phyloP scores from a whole-genome alignment of 129 eudicot genomes.

The Chrysanthemum seticuspe region DNA sequence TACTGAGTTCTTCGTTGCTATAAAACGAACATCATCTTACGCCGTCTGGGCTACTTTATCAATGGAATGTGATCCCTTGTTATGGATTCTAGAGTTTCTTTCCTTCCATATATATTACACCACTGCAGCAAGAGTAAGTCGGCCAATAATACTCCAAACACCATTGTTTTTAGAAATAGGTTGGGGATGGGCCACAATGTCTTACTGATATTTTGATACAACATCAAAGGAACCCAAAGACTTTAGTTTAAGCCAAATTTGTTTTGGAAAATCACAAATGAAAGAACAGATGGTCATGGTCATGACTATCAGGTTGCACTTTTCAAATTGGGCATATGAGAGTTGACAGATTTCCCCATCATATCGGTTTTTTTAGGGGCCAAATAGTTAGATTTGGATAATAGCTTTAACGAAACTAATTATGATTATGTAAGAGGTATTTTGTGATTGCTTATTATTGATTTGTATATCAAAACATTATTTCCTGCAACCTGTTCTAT shows the following conservation, averaged over 20 bases:
- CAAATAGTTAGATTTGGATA: no score
- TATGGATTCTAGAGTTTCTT: background rate
- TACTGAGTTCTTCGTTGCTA: background rate
- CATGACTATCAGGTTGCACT: background rate
- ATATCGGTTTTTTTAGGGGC: no score
- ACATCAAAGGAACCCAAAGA: constrained; percentile 4
- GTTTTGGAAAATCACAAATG: background rate
- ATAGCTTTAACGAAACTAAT: no score
- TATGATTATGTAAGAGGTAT: no score
- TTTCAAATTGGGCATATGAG: background rate
- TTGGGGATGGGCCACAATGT: background rate
- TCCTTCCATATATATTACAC: constrained; percentile 7
- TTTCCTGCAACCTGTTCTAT: background rate
- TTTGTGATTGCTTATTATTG: no score
- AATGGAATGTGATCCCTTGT: background rate
- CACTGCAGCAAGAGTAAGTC: background rate
- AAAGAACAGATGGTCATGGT: background rate
- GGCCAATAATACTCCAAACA: constrained; percentile 6
- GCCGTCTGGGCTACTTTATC: background rate
- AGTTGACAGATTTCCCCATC: no score
- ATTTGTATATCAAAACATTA: no score
- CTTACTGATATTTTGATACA: background rate
- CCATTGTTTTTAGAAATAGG: background rate
- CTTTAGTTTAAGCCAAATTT: background rate
- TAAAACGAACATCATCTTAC: background rate